A percentile compares a stretch with the other conserved stretches of the same genome.
These are phyloP conservation scores for Boletus smithii DNA, from an alignment of 1,284 basidiomycete genomes.

Conservation along the genomic window DNA sequence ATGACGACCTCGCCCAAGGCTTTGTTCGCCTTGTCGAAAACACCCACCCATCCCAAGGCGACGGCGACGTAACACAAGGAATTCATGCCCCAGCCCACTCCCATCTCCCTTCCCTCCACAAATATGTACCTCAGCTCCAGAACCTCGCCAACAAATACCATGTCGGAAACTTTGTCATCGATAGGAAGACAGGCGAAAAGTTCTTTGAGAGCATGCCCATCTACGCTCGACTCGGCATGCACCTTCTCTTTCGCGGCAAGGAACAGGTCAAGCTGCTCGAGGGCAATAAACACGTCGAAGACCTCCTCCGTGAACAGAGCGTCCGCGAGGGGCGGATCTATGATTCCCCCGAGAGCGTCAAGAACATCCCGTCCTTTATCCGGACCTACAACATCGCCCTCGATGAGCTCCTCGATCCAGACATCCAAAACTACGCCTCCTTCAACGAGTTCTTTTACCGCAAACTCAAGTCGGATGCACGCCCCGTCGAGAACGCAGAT, in stretches of 20 bases:
- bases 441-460: slow-evolving; percentile 85
- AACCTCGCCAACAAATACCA: slow-evolving; percentile 51
- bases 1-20: slow-evolving; percentile 37
- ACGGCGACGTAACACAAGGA: slow-evolving; percentile 39
- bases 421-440: slow-evolving; percentile 57
- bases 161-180: slow-evolving; percentile 64
- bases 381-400: slow-evolving; percentile 64
- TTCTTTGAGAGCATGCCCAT: slow-evolving; percentile 82
- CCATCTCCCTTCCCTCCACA: slow-evolving; percentile 38
- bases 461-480: slow-evolving; percentile 59
- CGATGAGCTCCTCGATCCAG: slow-evolving; percentile 64
- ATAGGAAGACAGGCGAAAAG: slow-evolving; percentile 56
- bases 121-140: slow-evolving; percentile 54
- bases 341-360: slow-evolving; percentile 50
- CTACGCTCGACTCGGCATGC: slow-evolving; percentile 70
- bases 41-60: slow-evolving; percentile 28
- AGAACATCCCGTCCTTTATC: slow-evolving; percentile 71
- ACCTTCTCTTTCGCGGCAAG: slow-evolving; percentile 69
- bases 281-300: slow-evolving; percentile 46
- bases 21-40: slow-evolving; percentile 44
- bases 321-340: slow-evolving; percentile 62
- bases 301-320: slow-evolving; percentile 63
- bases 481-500: slow-evolving; percentile 60
- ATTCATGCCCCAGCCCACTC: slow-evolving; percentile 42
- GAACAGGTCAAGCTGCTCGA: slow-evolving; percentile 54